Base-by-base conservation (phyloP, 768 basidiomycete genomes). In the Podaxis sp. region DNA sequence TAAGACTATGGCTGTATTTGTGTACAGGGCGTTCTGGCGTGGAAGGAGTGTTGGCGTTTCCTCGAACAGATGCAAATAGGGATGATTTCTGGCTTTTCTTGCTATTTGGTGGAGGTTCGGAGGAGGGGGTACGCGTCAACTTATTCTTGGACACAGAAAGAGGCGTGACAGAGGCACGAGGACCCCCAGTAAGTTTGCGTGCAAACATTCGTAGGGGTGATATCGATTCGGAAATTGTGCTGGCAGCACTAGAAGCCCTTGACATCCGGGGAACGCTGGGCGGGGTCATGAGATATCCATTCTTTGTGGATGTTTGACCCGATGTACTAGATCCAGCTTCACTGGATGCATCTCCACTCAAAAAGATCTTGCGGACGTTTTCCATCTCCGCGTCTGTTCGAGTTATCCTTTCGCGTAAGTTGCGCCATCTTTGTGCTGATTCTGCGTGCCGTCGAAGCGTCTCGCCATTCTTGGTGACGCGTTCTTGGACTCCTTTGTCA, bases 391-490 rank as follows among this genome's bases (percentile, higher is more conserved):
- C 75, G 67, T 96, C 93, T 11, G 93, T 92, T 61, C 91, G 80
- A 22, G 82, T 70, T 67, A 97, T 94, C 56, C 92, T 85, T 59
- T 94, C 91, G 65, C 84, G 84, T 37, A 97, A 78, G 66, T 83
- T 87, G 64, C 84, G 83, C 95, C 95, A 97, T 54, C 93, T 83
- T 67, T 90, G 87, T 20, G 89, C 90, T 65, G 93, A 93, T 69
- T 97, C 96, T 2, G 91, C 90, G 72, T 93, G 93, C 67, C 94
- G 81, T 64, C 96, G 84, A 54, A 99, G 76, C 37, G 94, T 94
- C 77, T 98, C 96, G 1, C 96, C 96, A 66, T 98, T 99, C 84
- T 95, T 96, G 22, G 96, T 98, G 4, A 95, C 89, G 60, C 96
- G 87, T 66, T 97, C 95, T 61, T 87, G 86, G 30, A 98, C 91